Conservation (phyloP, 2,329 filamentous ascomycete species). For the Aureobasidium sp. region DNA sequence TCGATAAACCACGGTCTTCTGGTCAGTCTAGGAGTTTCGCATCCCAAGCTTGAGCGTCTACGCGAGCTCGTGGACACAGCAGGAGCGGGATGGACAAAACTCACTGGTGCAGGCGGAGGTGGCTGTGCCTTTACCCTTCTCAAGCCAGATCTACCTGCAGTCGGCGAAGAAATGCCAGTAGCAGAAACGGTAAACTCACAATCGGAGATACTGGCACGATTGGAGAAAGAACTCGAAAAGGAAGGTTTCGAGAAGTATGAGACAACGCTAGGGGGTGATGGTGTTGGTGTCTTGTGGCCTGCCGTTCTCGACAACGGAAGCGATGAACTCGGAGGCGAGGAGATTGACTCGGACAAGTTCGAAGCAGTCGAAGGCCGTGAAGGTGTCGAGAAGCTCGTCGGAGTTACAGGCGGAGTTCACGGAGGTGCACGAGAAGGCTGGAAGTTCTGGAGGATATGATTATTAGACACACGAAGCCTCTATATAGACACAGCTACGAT, state of each 20-base stretch:
- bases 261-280: slow-evolving; percentile 85
- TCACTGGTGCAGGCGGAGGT: slow-evolving; percentile 91
- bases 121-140: slow-evolving; percentile 92
- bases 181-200: neutral
- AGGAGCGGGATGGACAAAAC: slow-evolving; percentile 91
- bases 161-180: slow-evolving; percentile 10
- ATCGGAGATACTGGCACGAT: slow-evolving; percentile 38
- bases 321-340: slow-evolving; percentile 76
- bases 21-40: slow-evolving; percentile 85
- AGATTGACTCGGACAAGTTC: slow-evolving; percentile 87
- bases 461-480: neutral
- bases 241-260: slow-evolving; percentile 75
- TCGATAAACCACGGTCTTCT: slow-evolving; percentile 89
- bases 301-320: slow-evolving; percentile 79
- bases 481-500: neutral
- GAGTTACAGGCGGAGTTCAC: slow-evolving; percentile 42
- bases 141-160: slow-evolving; percentile 45
- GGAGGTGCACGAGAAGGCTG: slow-evolving; percentile 25
- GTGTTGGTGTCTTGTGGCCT: slow-evolving; percentile 89
- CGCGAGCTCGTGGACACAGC: slow-evolving; percentile 84
- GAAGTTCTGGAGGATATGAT: slow-evolving; percentile 28
- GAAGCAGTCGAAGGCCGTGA: slow-evolving; percentile 74
- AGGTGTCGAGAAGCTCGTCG: slow-evolving; percentile 80
- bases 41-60: slow-evolving; percentile 85
- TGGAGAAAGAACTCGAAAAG: slow-evolving; percentile 52